Conservation (phyloP, 169 alveolate genomes). For the Theileria annulata region DNA sequence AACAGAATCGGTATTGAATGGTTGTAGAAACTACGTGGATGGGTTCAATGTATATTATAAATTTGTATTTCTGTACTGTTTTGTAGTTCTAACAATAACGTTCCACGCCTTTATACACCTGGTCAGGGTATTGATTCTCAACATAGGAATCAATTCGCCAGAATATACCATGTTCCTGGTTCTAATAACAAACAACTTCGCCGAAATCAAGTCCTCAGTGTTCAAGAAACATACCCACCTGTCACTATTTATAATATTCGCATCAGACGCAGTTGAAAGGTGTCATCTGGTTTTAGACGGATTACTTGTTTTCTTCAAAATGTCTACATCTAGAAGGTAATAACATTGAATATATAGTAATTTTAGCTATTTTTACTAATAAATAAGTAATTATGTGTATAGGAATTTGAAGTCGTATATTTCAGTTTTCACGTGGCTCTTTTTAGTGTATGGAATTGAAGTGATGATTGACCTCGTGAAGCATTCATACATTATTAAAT, state of each 20-base stretch:
- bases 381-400: neutral
- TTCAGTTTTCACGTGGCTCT: conserved; percentile 73
- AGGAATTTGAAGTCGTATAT: conserved; percentile 69
- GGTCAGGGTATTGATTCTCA: conserved; percentile 81
- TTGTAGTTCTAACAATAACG: conserved; percentile 71
- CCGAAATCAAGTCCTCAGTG: conserved; percentile 88
- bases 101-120: conserved; percentile 84
- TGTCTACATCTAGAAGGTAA: conserved; percentile 74
- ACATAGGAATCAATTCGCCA: conserved; percentile 88
- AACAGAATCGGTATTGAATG: conserved; percentile 8
- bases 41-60: conserved; percentile 43
- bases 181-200: conserved; percentile 86
- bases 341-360: no score
- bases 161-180: conserved; percentile 88
- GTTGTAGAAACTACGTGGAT: neutral
- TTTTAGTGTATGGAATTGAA: conserved; percentile 75
- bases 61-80: conserved; percentile 40
- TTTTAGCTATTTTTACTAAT: neutral
- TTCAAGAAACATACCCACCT: conserved; percentile 80
- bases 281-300: conserved; percentile 85
- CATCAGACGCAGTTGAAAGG: conserved; percentile 87
- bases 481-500: conserved; percentile 81
- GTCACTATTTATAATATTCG: conserved; percentile 79
- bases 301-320: conserved; percentile 80
- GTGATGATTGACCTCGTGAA: conserved; percentile 84